Evolutionary conservation across 768 basidiomycete species (phyloP), one percentile per base, ranked within the genome.

Genomic region (Rubroboletus satanas): DNA sequence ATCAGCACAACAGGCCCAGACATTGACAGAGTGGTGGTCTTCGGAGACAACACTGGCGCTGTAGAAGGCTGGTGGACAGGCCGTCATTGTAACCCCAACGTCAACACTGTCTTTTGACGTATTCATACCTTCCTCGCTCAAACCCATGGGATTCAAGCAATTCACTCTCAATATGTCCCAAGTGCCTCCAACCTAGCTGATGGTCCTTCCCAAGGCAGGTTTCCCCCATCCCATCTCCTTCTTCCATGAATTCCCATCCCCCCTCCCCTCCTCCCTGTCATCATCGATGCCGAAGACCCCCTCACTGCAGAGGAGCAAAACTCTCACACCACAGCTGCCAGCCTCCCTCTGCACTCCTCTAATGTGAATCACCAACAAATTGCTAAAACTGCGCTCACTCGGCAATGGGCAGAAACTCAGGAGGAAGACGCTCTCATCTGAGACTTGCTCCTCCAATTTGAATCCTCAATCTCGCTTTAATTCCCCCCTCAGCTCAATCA

Each of bases 41-140:
- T n/a, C n/a, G n/a, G 50, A 0, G 54, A 58, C 42, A 58, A 56
- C 33, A 49, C 51, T 0, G 32, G 51, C 0, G 7, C 56, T 3
- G 10, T 59, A 0, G 23, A 59, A 9, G 51, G 48, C 0, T 59
- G 55, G 55, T 57, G 58, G 48, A 32, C 9, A 0, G 51, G 55
- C 0, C 1, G 23, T 0, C 51, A 59, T 9, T 4, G 26, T 12
- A 57, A 56, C 9, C 0, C 15, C 0, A n/a, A 48, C 2, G 28
- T 28, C 26, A 56, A 59, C n/a, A 1, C 0, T 0, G 7, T 59
- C 2, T 59, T 59, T 29, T 1, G 7, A 1, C 4, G 9, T 0
- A 14, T 58, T 4, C 49, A 58, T 10, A 0, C 2, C 3, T 2
- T 35, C n/a, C 7, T 58, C 23, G 0, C 9, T 44, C 14, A 52